A percentile compares a stretch with the other conserved stretches of the same genome.
phyloP scores from a whole-genome alignment of 2,329 filamentous ascomycete species.

The Trichoderma atrobrunneum region DNA sequence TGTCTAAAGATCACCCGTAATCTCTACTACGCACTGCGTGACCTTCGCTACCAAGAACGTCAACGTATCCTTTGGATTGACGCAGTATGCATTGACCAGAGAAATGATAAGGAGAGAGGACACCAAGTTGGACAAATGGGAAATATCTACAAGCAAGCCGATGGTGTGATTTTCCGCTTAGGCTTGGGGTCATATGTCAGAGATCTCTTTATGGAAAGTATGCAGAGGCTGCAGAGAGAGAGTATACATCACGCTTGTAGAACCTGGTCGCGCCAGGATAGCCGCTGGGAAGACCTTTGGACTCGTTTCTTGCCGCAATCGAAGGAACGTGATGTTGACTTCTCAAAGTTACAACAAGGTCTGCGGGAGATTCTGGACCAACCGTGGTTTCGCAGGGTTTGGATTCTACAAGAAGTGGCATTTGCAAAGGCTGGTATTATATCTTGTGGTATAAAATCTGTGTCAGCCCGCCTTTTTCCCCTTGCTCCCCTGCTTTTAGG shows the following conservation, averaged over 20 bases:
- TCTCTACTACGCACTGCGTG: not conserved
- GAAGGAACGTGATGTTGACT: too few relatives aligned
- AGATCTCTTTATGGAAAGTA: slow-evolving; percentile 8
- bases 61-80: slow-evolving; percentile 3
- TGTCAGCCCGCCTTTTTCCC: not conserved
- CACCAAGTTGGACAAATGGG: slow-evolving; percentile 20
- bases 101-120: slow-evolving; percentile 6
- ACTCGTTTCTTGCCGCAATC: too few relatives aligned
- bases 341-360: not conserved
- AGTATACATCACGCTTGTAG: not conserved
- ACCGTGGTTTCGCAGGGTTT: not conserved
- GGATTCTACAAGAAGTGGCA: slow-evolving; percentile 2
- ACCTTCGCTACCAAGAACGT: not conserved
- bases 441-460: not conserved
- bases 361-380: not conserved
- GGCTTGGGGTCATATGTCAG: not conserved
- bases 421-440: not conserved
- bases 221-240: not conserved
- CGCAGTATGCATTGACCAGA: slow-evolving; percentile 13
- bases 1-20: not conserved
- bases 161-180: slow-evolving; percentile 14
- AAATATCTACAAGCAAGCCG: slow-evolving; percentile 13
- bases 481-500: not conserved
- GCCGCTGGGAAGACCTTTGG: not conserved
- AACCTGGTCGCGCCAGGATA: not conserved